phyloP scores from a whole-genome alignment of 768 basidiomycete genomes.

The Termitomyces sp. region DNA sequence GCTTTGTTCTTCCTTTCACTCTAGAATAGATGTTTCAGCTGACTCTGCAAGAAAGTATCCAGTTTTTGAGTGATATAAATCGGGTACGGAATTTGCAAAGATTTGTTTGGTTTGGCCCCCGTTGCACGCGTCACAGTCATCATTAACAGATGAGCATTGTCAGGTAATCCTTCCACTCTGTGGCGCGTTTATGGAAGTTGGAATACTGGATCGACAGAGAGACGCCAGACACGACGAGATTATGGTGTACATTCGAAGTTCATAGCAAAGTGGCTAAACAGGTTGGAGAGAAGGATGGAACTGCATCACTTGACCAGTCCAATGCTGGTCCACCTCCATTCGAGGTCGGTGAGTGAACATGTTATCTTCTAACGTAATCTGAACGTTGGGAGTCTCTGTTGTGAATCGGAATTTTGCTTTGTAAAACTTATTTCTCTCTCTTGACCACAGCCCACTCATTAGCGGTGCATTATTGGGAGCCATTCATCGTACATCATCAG shows the following conservation, averaged over 20 bases:
- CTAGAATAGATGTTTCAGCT: neutral
- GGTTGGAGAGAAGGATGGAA: constrained; percentile 16
- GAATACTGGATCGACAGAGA: constrained; percentile 32
- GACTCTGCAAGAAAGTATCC: constrained; percentile 50
- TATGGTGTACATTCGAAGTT: constrained; percentile 66
- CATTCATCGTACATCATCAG: neutral
- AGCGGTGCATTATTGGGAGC: neutral
- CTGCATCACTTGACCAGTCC: neutral
- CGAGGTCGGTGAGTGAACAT: neutral
- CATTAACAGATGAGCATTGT: constrained; percentile 69
- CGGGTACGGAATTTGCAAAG: constrained; percentile 61
- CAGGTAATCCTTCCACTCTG: constrained; percentile 33
- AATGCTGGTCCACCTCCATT: neutral
- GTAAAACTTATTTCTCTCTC: neutral
- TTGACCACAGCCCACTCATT: neutral
- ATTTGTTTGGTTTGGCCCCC: constrained; percentile 57
- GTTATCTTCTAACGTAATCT: neutral
- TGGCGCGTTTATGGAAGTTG: neutral
- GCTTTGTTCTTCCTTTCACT: no score
- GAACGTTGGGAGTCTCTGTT: no score
- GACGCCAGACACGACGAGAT: constrained; percentile 51
- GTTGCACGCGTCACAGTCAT: constrained; percentile 67
- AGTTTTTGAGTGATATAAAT: no score
- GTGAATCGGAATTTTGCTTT: neutral
- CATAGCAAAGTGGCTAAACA: constrained; percentile 60